phyloP scores from a whole-genome alignment of 2,329 filamentous ascomycete genomes.

The Fusarium foetens region DNA sequence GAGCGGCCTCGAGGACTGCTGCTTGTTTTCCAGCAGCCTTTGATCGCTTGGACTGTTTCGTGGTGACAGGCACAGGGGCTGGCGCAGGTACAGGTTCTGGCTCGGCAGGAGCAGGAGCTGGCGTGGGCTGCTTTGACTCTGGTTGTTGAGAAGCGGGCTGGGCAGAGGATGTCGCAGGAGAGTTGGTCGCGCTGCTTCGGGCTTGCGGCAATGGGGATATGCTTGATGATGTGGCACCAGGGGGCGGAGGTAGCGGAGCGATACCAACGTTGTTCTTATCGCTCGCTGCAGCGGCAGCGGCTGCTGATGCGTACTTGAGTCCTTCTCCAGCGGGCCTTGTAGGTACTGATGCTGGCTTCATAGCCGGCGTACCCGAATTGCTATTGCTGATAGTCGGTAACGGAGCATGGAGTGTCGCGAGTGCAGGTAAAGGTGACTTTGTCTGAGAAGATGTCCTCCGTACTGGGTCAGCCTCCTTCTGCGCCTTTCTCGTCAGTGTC shows the following conservation, averaged over 20 bases:
- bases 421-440: constrained; percentile 92
- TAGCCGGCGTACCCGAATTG: constrained; percentile 65
- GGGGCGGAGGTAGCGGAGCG: constrained; percentile 90
- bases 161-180: constrained; percentile 60
- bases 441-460: constrained; percentile 85
- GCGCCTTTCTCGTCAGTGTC: constrained; percentile 63
- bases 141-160: constrained; percentile 57
- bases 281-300: constrained; percentile 89
- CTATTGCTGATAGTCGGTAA: constrained; percentile 70
- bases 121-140: constrained; percentile 49
- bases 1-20: constrained; percentile 54
- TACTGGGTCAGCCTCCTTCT: constrained; percentile 66
- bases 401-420: constrained; percentile 88
- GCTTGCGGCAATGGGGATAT: constrained; percentile 64
- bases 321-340: constrained; percentile 87
- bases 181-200: constrained; percentile 65
- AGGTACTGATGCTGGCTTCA: constrained; percentile 94
- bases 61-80: constrained; percentile 44
- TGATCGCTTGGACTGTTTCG: constrained; percentile 51
- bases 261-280: constrained; percentile 92
- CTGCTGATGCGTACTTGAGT: constrained; percentile 95
- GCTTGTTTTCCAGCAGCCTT: constrained; percentile 59
- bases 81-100: constrained; percentile 31
- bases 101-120: constrained; percentile 42
- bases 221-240: constrained; percentile 63